Percentiles rank a stretch among this genome's conserved stretches.
These are phyloP conservation scores for Immersiporthe knoxdaviesiana DNA, from an alignment of 2,329 filamentous ascomycete genomes.

Conservation along the genomic window DNA sequence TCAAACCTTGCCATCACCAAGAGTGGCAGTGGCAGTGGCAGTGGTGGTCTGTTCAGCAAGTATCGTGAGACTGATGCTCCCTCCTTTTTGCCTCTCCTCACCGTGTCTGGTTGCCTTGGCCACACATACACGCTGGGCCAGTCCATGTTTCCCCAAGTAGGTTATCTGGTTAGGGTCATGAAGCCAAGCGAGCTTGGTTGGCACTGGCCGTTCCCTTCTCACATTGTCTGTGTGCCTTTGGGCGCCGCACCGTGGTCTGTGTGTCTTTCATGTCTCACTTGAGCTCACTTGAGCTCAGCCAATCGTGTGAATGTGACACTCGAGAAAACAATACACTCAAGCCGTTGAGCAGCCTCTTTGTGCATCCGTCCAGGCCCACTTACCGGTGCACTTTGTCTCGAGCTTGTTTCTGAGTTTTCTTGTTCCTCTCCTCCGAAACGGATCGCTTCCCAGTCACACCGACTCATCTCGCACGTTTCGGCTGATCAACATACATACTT, in stretches of 20 bases:
- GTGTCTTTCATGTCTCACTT: not conserved
- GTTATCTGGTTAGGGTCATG: not conserved
- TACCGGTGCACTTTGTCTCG: not conserved
- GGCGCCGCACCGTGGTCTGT: not conserved
- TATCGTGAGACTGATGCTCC: not conserved
- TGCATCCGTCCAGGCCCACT: not conserved
- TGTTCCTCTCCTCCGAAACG: not conserved
- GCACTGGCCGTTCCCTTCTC: not conserved
- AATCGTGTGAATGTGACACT: not conserved
- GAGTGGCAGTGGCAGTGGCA: too few species aligned
- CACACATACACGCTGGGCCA: too few species aligned
- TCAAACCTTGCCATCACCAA: not conserved
- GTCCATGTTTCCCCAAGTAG: not conserved
- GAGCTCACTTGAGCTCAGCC: not conserved
- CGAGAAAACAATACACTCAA: not conserved
- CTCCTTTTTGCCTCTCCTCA: not conserved
- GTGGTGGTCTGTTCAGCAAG: not conserved
- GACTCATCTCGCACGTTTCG: not conserved
- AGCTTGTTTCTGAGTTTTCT: not conserved
- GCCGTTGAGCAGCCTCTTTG: not conserved
- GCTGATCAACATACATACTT: not conserved
- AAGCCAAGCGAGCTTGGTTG: not conserved
- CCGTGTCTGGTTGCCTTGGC: not conserved
- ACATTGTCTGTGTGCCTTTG: not conserved
- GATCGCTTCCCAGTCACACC: not conserved